A percentile compares a stretch with the other conserved stretches of the same genome.
These are phyloP conservation scores for Hypholoma sublateritium DNA, from an alignment of 768 basidiomycete species.

Conservation along the genomic window DNA sequence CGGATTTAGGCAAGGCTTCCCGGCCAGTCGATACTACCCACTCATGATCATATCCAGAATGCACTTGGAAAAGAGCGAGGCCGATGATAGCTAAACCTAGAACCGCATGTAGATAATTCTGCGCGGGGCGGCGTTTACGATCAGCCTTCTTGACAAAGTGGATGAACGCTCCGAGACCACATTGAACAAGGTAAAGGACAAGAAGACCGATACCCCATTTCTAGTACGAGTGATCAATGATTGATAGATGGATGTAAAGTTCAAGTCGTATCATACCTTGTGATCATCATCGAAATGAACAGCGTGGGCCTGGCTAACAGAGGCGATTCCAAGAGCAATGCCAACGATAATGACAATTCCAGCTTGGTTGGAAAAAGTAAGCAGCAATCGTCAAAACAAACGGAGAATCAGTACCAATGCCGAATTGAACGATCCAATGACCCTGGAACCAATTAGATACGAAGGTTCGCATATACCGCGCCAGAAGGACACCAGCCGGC, in stretches of 20 bases:
- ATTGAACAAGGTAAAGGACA: slow-evolving; percentile 49
- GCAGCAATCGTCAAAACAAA: neutral
- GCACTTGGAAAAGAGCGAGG: slow-evolving; percentile 50
- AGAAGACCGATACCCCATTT: slow-evolving; percentile 51
- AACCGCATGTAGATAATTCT: slow-evolving; percentile 59
- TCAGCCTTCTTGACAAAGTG: slow-evolving; percentile 50
- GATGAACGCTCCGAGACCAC: slow-evolving; percentile 48
- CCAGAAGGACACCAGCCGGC: slow-evolving; percentile 51
- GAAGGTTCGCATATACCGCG: slow-evolving; percentile 53
- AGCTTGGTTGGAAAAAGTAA: slow-evolving; percentile 29
- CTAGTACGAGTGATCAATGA: slow-evolving; percentile 22
- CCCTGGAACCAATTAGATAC: slow-evolving; percentile 48
- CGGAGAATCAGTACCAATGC: slow-evolving; percentile 34
- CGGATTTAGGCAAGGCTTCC: slow-evolving; percentile 31
- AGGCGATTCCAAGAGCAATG: slow-evolving; percentile 41
- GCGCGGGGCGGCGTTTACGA: slow-evolving; percentile 39
- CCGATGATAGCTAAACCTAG: slow-evolving; percentile 51
- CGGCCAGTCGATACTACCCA: slow-evolving; percentile 50
- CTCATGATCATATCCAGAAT: slow-evolving; percentile 45
- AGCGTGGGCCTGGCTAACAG: slow-evolving; percentile 33
- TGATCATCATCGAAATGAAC: slow-evolving; percentile 44
- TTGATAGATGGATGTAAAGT: neutral
- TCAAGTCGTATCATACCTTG: slow-evolving; percentile 34
- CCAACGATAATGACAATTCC: slow-evolving; percentile 44
- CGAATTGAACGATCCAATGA: slow-evolving; percentile 52